These are phyloP conservation scores for Puccinia coronata DNA, from an alignment of 1,284 basidiomycete species.

Conservation along the genomic window DNA sequence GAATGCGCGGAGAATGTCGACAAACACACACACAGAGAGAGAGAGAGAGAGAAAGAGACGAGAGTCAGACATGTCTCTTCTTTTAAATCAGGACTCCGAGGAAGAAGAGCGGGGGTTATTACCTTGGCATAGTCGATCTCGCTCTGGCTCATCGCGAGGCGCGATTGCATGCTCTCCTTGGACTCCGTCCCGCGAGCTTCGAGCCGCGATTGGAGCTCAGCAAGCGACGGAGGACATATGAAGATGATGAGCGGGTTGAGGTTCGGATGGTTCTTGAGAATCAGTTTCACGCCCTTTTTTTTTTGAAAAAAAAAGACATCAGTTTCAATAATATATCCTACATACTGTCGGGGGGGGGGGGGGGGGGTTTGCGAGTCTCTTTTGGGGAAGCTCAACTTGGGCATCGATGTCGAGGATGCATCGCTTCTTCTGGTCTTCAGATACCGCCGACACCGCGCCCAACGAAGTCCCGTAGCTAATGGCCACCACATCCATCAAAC, in stretches of 20 bases:
- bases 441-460: constrained; percentile 66
- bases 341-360: not conserved
- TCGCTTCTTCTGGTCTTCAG: constrained; percentile 63
- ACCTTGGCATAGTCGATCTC: constrained; percentile 80
- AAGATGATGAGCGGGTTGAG: constrained; percentile 89
- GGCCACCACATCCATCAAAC: not conserved
- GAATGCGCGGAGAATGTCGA: too few relatives aligned
- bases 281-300: constrained; percentile 80
- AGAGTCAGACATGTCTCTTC: not conserved
- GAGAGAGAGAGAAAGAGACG: too few relatives aligned
- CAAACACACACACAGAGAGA: too few relatives aligned
- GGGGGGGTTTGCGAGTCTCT: too few relatives aligned
- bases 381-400: constrained; percentile 68
- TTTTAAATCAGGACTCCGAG: not conserved
- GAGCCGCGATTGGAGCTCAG: constrained; percentile 70
- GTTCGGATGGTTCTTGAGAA: constrained; percentile 70
- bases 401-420: constrained; percentile 97
- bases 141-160: constrained; percentile 75
- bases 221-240: constrained; percentile 81
- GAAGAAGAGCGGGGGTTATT: constrained; percentile 53
- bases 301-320: constrained; percentile 7
- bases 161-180: constrained; percentile 70
- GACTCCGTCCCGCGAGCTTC: constrained; percentile 82
- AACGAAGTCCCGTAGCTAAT: constrained; percentile 82
- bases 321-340: not conserved